phyloP scores from a whole-genome alignment of 768 basidiomycete genomes.

The Agaricus subrufescens region DNA sequence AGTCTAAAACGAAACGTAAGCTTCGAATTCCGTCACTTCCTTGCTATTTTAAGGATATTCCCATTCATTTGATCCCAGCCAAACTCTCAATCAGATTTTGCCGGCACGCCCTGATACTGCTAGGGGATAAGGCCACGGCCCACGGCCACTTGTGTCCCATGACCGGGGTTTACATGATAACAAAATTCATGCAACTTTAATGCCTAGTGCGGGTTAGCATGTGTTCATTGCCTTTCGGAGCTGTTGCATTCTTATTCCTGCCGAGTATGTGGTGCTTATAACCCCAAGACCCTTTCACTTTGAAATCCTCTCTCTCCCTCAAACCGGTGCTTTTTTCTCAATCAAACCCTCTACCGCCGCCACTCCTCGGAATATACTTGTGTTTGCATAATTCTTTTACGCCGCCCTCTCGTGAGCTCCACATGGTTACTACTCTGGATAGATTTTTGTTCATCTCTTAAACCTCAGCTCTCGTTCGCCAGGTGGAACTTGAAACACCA shows the following conservation, averaged over 20 bases:
- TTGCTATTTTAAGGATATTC: too few relatives aligned
- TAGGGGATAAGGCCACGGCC: not conserved
- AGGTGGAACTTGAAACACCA: not conserved
- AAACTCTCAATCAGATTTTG: not conserved
- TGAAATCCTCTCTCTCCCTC: too few relatives aligned
- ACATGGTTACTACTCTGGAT: too few relatives aligned
- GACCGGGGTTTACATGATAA: not conserved
- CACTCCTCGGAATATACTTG: too few relatives aligned
- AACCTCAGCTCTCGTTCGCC: not conserved
- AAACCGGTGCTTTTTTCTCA: too few relatives aligned
- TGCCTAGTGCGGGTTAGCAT: not conserved
- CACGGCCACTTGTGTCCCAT: not conserved
- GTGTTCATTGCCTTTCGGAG: not conserved
- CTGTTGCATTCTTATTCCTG: too few relatives aligned
- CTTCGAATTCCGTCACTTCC: too few relatives aligned
- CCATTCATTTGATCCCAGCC: not conserved
- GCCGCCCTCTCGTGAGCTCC: too few relatives aligned
- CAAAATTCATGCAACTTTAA: constrained; percentile 3
- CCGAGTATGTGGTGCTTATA: not conserved
- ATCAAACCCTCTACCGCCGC: too few relatives aligned
- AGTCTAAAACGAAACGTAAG: too few relatives aligned
- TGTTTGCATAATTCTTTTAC: too few relatives aligned
- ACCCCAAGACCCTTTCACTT: not conserved
- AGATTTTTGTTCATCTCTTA: not conserved
- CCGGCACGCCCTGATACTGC: not conserved